Base-by-base conservation (phyloP, 345 rosid genomes). In the Sisymbrium altissimum region DNA sequence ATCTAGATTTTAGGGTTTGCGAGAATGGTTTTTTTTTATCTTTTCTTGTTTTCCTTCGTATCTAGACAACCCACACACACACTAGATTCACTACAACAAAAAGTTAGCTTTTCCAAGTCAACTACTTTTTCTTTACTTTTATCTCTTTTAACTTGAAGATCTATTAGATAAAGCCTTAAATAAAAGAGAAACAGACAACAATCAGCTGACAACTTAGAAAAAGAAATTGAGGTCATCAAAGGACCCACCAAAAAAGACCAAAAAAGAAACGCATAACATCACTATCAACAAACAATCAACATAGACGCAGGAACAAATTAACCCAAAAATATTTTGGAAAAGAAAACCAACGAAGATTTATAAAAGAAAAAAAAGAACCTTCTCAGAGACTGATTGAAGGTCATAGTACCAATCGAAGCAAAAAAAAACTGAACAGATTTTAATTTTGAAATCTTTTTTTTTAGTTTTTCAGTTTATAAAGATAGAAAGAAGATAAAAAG, bases 21-120 rank as follows among this genome's bases (percentile, higher is more conserved):
- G 27, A 33, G 9, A 38, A 12, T 18, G 27, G 14, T 4, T 12
- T 29, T 13, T 18, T 21, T 5, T 5, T 19, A 6, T 32, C 32
- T 21, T 9, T n/a, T 18, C 10, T 63, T 35, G 30, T 43, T 45
- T 45, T 32, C 30, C 29, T 64, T 18, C 19, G 15, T 66, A 32
- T 55, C 61, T 32, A 56, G 40, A 56, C 15, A 33, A 58, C 64
- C 10, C 30, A 14, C 14, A 6, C 19, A 17, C 18, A 5, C 54
- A 32, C 29, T 18, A 44, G 6, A 58, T 32, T 45, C 46, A 48
- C 50, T 46, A 33, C 67, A 48, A 60, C 57, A 71, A 38, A 62
- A 64, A 21, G 21, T 64, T 33, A 44, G 49, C 18, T 67, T 58
- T 59, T 58, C 68, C 19, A 21, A 49, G 71, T 59, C 68, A 58